Conservation (phyloP, 352 stramenopile species). For the Phytopythium sindhum region DNA sequence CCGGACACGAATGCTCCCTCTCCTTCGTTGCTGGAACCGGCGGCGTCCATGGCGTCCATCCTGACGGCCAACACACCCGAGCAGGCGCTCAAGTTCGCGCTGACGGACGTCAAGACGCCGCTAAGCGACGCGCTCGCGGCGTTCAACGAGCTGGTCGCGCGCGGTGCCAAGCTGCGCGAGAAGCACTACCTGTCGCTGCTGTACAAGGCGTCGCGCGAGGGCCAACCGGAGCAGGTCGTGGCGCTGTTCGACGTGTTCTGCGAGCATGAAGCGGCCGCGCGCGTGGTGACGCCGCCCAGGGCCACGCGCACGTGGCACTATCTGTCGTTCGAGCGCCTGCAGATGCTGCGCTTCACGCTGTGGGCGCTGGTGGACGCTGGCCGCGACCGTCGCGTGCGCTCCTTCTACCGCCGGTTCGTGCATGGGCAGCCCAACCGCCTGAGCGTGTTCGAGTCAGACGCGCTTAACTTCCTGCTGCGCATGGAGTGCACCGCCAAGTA, state of each 20-base stretch:
- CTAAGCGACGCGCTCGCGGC: constrained; percentile 29
- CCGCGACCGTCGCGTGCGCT: constrained; percentile 23
- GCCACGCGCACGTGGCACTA: constrained; percentile 34
- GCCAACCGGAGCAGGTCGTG: constrained; percentile 25
- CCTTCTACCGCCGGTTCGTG: constrained; percentile 48
- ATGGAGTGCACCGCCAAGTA: constrained; percentile 55
- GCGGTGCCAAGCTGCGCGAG: constrained; percentile 23
- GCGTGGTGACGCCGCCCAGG: constrained; percentile 17
- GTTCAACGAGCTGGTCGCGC: constrained; percentile 24
- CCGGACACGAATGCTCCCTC: neutral
- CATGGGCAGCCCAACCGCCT: constrained; percentile 34
- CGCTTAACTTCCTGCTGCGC: constrained; percentile 63
- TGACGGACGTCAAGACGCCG: constrained; percentile 11
- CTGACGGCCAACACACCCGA: neutral
- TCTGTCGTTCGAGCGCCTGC: constrained; percentile 38
- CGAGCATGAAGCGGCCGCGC: constrained; percentile 23
- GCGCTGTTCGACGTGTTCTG: constrained; percentile 37
- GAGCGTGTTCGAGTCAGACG: constrained; percentile 50
- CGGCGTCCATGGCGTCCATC: neutral
- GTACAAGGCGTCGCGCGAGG: constrained; percentile 54
- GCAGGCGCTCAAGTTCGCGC: neutral
- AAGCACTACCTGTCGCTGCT: constrained; percentile 52
- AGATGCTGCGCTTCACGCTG: constrained; percentile 61
- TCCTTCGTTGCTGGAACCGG: neutral
- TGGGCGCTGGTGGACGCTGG: constrained; percentile 53